Evolutionary conservation across 2,329 filamentous ascomycete genomes (phyloP).

Genomic region (Neonectria hederae): DNA sequence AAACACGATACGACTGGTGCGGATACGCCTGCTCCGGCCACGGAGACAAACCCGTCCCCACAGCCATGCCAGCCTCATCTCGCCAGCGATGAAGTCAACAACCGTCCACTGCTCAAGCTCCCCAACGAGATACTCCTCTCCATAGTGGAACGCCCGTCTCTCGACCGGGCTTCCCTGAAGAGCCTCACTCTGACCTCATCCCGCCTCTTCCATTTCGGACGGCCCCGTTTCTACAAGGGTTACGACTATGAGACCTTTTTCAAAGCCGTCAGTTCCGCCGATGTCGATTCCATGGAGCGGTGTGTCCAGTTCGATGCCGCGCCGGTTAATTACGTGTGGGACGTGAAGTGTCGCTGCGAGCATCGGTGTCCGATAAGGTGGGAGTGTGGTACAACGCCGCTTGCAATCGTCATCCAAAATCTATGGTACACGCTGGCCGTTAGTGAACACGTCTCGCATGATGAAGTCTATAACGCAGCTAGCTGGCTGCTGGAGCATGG

Average conservation of each 20-base stretch:
- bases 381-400: neutral
- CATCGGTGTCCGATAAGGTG: no score
- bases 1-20: neutral
- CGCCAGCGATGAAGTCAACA: neutral
- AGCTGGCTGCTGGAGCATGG: neutral
- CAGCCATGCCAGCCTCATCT: neutral
- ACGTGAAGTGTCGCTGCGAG: no score
- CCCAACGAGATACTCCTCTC: conserved; percentile 8
- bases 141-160: neutral
- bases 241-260: neutral
- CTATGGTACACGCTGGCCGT: no score
- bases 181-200: conserved; percentile 6
- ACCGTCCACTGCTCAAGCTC: neutral
- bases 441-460: no score
- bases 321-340: neutral
- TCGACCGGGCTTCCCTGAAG: neutral
- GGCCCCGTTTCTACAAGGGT: conserved; percentile 1
- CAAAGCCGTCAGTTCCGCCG: neutral
- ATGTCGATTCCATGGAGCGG: neutral
- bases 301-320: conserved; percentile 6
- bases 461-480: neutral
- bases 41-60: neutral
- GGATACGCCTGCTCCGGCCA: neutral
- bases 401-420: neutral
- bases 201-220: neutral